phyloP scores from a whole-genome alignment of 352 stramenopile species.

The Saprolegnia diclina region DNA sequence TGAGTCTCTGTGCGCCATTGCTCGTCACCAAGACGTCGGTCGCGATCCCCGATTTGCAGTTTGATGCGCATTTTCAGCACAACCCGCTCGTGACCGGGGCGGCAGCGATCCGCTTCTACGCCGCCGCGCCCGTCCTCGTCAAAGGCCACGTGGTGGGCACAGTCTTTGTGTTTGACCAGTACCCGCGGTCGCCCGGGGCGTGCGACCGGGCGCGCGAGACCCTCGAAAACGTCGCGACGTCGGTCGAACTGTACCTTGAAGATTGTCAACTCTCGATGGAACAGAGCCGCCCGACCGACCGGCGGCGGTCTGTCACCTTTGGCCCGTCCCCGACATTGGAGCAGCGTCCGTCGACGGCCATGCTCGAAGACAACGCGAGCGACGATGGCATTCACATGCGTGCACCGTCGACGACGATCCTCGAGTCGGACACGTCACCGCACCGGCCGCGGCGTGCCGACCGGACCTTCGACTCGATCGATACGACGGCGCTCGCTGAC shows the following conservation, averaged over 20 bases:
- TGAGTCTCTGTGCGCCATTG: conserved; percentile 22
- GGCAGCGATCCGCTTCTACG: conserved; percentile 25
- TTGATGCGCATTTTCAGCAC: conserved; percentile 18
- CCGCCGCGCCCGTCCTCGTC: conserved; percentile 27
- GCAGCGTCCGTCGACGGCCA: conserved; percentile 1
- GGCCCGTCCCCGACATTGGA: background rate
- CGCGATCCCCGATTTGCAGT: conserved; percentile 14
- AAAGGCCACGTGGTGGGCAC: conserved; percentile 76
- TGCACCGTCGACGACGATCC: conserved; percentile 3
- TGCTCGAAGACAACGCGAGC: background rate
- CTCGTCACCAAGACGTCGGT: conserved; percentile 17
- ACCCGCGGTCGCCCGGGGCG: conserved; percentile 38
- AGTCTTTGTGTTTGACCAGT: conserved; percentile 84
- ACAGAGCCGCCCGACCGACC: background rate
- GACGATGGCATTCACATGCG: background rate
- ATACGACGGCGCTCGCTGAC: background rate
- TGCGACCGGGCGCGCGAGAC: conserved; percentile 3
- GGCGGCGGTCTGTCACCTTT: background rate
- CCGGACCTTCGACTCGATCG: background rate
- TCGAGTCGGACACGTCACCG: background rate
- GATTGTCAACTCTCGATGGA: background rate
- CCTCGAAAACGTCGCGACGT: conserved; percentile 18
- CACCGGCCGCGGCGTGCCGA: background rate
- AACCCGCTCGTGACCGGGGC: conserved; percentile 24
- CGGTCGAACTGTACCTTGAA: conserved; percentile 20